A percentile compares a stretch with the other conserved stretches of the same genome.
Conservation (phyloP, 768 basidiomycete genomes). For the Russula sp. region DNA sequence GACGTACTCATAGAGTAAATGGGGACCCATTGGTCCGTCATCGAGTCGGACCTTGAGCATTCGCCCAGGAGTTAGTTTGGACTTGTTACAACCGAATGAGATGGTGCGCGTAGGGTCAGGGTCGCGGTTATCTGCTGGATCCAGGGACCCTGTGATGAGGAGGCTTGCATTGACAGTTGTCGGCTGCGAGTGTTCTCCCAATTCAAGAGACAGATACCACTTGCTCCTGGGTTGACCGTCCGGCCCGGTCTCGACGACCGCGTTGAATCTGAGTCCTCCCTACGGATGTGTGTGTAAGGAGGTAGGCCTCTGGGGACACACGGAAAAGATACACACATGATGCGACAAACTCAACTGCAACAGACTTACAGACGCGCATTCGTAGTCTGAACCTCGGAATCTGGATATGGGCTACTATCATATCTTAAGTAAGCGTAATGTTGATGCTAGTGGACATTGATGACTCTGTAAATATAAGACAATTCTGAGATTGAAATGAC, state of each 20-base stretch:
- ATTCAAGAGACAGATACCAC: too few relatives aligned
- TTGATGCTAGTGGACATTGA: too few relatives aligned
- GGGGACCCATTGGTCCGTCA: too few relatives aligned
- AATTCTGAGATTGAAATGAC: too few relatives aligned
- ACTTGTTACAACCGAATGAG: not conserved
- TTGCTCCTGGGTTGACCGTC: too few relatives aligned
- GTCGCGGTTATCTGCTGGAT: not conserved
- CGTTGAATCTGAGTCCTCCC: slow-evolving; percentile 56
- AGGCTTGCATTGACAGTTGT: too few relatives aligned
- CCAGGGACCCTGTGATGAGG: not conserved
- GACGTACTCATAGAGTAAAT: too few relatives aligned
- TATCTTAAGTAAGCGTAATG: too few relatives aligned
- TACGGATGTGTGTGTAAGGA: slow-evolving; percentile 22
- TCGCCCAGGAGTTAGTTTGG: slow-evolving; percentile 3
- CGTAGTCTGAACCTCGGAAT: slow-evolving; percentile 60
- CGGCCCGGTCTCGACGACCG: too few relatives aligned
- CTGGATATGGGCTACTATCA: slow-evolving; percentile 43
- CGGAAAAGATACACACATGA: slow-evolving; percentile 33
- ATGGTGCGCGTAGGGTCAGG: not conserved
- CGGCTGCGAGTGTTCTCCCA: too few relatives aligned
- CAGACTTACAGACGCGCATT: slow-evolving; percentile 55
- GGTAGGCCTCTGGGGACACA: not conserved
- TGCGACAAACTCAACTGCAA: slow-evolving; percentile 63
- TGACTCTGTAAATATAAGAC: too few relatives aligned
- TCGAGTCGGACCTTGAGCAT: slow-evolving; percentile 7